Evolutionary conservation across 495 filamentous ascomycete species (phyloP).

Genomic region (Lichina pygmaea): DNA sequence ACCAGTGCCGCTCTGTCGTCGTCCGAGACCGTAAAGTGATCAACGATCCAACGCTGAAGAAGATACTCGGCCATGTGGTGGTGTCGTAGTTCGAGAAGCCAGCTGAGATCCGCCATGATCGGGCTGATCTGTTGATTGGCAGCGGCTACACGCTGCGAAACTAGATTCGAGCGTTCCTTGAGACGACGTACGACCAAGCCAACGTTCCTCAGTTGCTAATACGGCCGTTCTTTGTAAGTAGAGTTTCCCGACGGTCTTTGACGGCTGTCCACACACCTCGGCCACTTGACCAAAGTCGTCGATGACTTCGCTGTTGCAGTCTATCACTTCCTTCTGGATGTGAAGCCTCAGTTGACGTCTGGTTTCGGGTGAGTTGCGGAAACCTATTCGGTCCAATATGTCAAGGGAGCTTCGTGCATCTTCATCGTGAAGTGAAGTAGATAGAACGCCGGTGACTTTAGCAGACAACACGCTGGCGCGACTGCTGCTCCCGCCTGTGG

Average conservation of each 20-base stretch:
- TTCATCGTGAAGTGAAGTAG: constrained; percentile 72
- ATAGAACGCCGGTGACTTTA: constrained; percentile 63
- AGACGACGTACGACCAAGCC: constrained; percentile 51
- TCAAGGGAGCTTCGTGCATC: constrained; percentile 72
- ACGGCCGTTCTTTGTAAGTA: background rate
- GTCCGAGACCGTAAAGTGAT: constrained; percentile 64
- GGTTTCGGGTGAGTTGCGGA: constrained; percentile 54
- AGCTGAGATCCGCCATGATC: constrained; percentile 51
- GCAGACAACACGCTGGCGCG: constrained; percentile 33
- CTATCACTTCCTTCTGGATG: constrained; percentile 76
- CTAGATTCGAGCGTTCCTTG: constrained; percentile 56
- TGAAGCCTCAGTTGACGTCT: constrained; percentile 58
- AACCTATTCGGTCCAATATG: constrained; percentile 41
- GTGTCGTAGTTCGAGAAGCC: constrained; percentile 43
- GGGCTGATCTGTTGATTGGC: constrained; percentile 52
- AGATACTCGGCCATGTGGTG: constrained; percentile 70
- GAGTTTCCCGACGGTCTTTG: background rate
- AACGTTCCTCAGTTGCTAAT: constrained; percentile 64
- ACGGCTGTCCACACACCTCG: constrained; percentile 17
- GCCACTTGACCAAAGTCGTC: constrained; percentile 75
- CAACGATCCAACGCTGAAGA: constrained; percentile 55
- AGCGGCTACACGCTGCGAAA: constrained; percentile 46
- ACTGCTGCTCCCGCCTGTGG: background rate
- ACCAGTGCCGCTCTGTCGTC: constrained; percentile 47
- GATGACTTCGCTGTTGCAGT: constrained; percentile 80